Evolutionary conservation across 208 protist genomes (phyloP), one percentile per base, ranked within the genome.

Genomic region (Leishmania turanica): DNA sequence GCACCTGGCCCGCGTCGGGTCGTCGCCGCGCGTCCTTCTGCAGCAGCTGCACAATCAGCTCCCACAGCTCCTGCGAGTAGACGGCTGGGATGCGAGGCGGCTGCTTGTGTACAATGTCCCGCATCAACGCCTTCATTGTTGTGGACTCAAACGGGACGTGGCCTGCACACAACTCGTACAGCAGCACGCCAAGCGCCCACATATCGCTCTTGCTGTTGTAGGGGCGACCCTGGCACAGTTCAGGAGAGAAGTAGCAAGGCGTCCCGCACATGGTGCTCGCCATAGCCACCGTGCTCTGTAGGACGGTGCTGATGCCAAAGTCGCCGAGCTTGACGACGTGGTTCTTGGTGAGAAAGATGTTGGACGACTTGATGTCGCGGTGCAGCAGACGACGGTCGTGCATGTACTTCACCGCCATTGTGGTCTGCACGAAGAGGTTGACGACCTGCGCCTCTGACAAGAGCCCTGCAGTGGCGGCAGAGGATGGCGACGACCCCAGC

Each of bases 181-280:
- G 87, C 19, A 98, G 86, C 54, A 97, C 92, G 7, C 96, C 96
- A 1, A 98, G 84, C 0, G 96, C 93, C 96, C 97, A 99, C 27
- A 98, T 86, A 81, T 99, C 97, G 64, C 92, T 93, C 82, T 98
- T 98, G 81, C 94, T 95, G 87, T 99, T 98, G 91, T 99, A 99
- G 58, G 96, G 92, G 75, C 95, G 89, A 53, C 95, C 96, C 66
- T 93, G 70, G 83, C 96, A 99, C 72, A 99, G 86, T 85, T 99
- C 97, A 34, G 97, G 98, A 1, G 93, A 98, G 80, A 99, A 96
- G 87, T 99, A 99, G 85, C 98, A 99, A 45, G 98, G 98, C 42
- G 98, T 99, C 17, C 98, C 98, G 51, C 98, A 98, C 88, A 98
- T 94, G n/a, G 98, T 99, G 62, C 92, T 91, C 31, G 96, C 95